Conservation (phyloP, 805 yeast species). For the Yamadazyma phyllophila region DNA sequence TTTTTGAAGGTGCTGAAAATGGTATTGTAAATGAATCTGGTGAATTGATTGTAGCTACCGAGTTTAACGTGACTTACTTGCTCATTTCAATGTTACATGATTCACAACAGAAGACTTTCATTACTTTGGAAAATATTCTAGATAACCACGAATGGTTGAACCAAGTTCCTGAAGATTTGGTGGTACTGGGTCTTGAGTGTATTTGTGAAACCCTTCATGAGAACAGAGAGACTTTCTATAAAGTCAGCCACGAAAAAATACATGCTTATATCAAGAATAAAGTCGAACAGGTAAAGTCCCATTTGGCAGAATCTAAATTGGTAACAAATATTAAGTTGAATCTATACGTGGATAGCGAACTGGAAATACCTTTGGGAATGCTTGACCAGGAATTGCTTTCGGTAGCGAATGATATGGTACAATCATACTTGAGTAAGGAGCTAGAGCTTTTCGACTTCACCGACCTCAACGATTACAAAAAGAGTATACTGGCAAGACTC, state of each 20-base stretch:
- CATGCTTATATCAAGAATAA: conserved; percentile 36
- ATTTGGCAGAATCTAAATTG: conserved; percentile 12
- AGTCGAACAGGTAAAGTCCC: conserved; percentile 26
- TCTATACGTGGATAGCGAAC: conserved; percentile 18
- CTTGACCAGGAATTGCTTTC: conserved; percentile 7
- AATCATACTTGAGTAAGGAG: conserved; percentile 2
- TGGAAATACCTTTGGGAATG: conserved; percentile 20
- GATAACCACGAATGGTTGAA: conserved; percentile 33
- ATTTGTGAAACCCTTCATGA: conserved; percentile 34
- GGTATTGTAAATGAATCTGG: conserved; percentile 44
- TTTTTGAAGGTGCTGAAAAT: conserved; percentile 20
- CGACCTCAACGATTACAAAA: conserved; percentile 8
- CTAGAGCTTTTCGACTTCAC: conserved; percentile 4
- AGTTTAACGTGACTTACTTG: conserved; percentile 39
- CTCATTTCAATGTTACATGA: conserved; percentile 35
- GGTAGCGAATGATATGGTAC: conserved; percentile 6
- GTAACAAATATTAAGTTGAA: conserved; percentile 18
- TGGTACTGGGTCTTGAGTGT: conserved; percentile 21
- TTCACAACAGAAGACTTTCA: conserved; percentile 13
- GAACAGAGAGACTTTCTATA: conserved; percentile 35
- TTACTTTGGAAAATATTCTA: conserved; percentile 44
- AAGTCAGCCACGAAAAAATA: conserved; percentile 40
- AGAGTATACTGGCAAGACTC: conserved; percentile 8
- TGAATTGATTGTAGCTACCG: conserved; percentile 38
- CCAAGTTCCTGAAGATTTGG: conserved; percentile 20